phyloP scores from a whole-genome alignment of 805 yeast genomes.

The Kluyveromyces dobzhanskii region DNA sequence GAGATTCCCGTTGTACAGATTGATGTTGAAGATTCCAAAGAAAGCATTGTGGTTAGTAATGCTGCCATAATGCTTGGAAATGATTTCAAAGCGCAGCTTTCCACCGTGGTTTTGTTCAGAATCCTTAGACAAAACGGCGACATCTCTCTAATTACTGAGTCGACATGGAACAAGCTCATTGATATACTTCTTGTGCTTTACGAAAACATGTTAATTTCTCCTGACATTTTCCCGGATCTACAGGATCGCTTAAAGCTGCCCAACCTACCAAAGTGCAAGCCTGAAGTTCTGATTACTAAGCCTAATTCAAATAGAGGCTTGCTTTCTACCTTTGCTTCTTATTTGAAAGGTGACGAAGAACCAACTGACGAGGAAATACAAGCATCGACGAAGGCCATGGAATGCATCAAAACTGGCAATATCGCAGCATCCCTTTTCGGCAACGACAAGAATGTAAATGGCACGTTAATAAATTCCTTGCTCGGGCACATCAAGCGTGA shows the following conservation, averaged over 20 bases:
- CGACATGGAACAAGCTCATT: slow-evolving; percentile 55
- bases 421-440: slow-evolving; percentile 47
- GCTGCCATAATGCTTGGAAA: slow-evolving; percentile 77
- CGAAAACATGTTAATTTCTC: slow-evolving; percentile 63
- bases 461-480: slow-evolving; percentile 27
- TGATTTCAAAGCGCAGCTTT: slow-evolving; percentile 85
- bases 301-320: slow-evolving; percentile 65
- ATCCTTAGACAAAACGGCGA: slow-evolving; percentile 53
- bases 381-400: slow-evolving; percentile 70
- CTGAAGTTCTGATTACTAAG: slow-evolving; percentile 58
- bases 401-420: slow-evolving; percentile 69
- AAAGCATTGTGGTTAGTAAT: slow-evolving; percentile 65
- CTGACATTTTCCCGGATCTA: slow-evolving; percentile 56
- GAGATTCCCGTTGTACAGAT: slow-evolving; percentile 35
- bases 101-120: slow-evolving; percentile 78
- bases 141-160: slow-evolving; percentile 28
- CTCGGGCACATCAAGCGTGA: slow-evolving; percentile 31
- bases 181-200: slow-evolving; percentile 55
- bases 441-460: slow-evolving; percentile 31
- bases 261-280: slow-evolving; percentile 51
- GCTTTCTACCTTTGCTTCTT: slow-evolving; percentile 87
- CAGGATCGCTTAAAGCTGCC: slow-evolving; percentile 49
- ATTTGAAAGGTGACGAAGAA: slow-evolving; percentile 89
- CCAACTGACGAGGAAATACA: slow-evolving; percentile 93
- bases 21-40: slow-evolving; percentile 44